Base-by-base conservation (phyloP, 352 stramenopile genomes). In the Globisporangium canariense region DNA sequence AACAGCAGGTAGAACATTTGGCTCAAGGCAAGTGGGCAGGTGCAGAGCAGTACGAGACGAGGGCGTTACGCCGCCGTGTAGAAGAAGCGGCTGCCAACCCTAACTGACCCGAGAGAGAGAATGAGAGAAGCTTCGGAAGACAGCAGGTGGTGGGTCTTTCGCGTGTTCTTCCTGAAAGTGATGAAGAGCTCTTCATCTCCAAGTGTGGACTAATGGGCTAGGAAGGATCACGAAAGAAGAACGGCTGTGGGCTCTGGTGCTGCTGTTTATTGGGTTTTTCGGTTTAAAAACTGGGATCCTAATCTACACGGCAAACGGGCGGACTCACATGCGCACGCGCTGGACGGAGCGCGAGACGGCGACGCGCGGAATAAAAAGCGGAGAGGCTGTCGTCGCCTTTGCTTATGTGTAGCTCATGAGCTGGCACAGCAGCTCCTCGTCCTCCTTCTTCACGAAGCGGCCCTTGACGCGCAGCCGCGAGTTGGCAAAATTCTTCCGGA, bases 401-500 rank as follows among this genome's bases (percentile, higher is more conserved):
- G 32, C 6, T 43, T 87, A 94, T 64, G 79, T 94, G 68, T 87
- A 88, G 72, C 83, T 91, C 69, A 95, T 60, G 57, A 91, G 69
- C 62, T 90, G 75, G 60, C 90, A 91, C 49, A 98, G 73, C 63
- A 97, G 68, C 72, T 97, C 82, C 68, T 98, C 91, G 74, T 99
- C 97, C 71, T 99, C 97, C 68, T 99, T 99, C 79, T 99, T 99
- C 32, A 99, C 97, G 76, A 99, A 99, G 50, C 97, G 89, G 51
- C 97, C 94, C 73, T 99, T 99, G 11, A 99, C 96, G 54, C 97
- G 86, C 69, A 99, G 76, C 54, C 97, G 81, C 77, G 93, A 98
- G 81, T 99, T 97, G 50, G 97, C 97, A 86, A 99, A 99, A 72
- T 99, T 99, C 80, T 99, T 99, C 54, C 97, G 83, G 25, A 99